phyloP scores from a whole-genome alignment of 257 asterid species.

The Nicotiana undulata region DNA sequence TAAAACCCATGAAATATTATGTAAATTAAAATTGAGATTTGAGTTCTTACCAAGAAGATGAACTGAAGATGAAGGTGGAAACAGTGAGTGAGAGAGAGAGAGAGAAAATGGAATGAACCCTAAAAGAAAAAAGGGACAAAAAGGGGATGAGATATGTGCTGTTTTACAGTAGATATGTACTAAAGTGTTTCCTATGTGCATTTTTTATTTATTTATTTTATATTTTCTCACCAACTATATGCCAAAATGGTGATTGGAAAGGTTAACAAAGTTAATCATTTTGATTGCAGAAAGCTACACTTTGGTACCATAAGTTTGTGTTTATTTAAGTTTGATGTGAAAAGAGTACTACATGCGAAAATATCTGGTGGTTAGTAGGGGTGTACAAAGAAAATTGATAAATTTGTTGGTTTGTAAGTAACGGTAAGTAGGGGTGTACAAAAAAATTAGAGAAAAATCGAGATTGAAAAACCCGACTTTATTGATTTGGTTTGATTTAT shows the following conservation, averaged over 20 bases:
- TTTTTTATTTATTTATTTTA: not conserved
- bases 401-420: too few relatives aligned
- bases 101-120: not conserved
- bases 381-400: too few relatives aligned
- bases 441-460: too few relatives aligned
- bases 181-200: not conserved
- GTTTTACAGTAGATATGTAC: not conserved
- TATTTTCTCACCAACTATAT: not conserved
- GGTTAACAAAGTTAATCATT: too few relatives aligned
- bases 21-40: not conserved
- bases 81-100: too few relatives aligned
- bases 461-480: too few relatives aligned
- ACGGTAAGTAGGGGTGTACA: too few relatives aligned
- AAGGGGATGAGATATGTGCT: slow-evolving; percentile 1
- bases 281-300: too few relatives aligned
- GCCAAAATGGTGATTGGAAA: not conserved
- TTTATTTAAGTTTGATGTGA: too few relatives aligned
- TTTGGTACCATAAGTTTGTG: too few relatives aligned
- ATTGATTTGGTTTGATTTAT: too few relatives aligned
- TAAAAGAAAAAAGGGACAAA: not conserved
- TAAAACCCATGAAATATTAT: not conserved
- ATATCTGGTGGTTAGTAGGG: not conserved
- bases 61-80: too few relatives aligned
- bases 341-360: not conserved
- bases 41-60: slow-evolving; percentile 9